These are phyloP conservation scores for Debaryomyces subglobosus DNA, from an alignment of 1,139 yeast genomes.

Conservation along the genomic window DNA sequence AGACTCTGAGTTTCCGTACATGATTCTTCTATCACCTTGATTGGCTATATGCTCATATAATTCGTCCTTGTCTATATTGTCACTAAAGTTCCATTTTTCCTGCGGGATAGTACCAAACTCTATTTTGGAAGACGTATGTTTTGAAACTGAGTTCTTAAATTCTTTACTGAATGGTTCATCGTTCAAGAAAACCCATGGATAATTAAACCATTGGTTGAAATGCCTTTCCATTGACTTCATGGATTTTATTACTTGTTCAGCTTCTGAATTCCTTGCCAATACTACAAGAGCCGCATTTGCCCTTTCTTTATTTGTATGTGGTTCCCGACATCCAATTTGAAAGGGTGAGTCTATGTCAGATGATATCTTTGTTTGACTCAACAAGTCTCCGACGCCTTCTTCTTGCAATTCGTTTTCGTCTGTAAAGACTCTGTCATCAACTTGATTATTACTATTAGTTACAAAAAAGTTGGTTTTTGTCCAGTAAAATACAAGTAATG, in stretches of 20 bases:
- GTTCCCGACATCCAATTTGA: constrained; percentile 54
- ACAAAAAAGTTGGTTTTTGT: too few species aligned
- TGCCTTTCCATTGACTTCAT: constrained; percentile 77
- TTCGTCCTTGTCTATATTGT: constrained; percentile 28
- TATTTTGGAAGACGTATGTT: constrained; percentile 58
- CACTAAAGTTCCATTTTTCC: constrained; percentile 65
- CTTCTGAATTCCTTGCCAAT: constrained; percentile 74
- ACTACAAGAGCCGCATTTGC: constrained; percentile 87
- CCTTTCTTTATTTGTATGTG: constrained; percentile 29
- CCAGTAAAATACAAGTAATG: background rate
- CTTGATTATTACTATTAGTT: background rate
- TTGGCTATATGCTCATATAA: constrained; percentile 59
- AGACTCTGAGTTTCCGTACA: constrained; percentile 78
- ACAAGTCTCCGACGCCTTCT: constrained; percentile 1
- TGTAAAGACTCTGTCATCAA: background rate
- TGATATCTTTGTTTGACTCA: constrained; percentile 30
- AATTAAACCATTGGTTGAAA: constrained; percentile 87
- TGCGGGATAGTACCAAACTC: constrained; percentile 69
- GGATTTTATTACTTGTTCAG: constrained; percentile 67
- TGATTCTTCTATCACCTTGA: constrained; percentile 79
- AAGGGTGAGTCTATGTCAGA: constrained; percentile 48
- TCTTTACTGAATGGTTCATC: constrained; percentile 71
- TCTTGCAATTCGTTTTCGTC: background rate
- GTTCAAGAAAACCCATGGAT: constrained; percentile 87
- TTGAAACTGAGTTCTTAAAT: constrained; percentile 54